Percentiles rank a stretch among this genome's conserved stretches.
phyloP scores from a whole-genome alignment of 2,329 filamentous ascomycete species.

The Talaromyces piceae region DNA sequence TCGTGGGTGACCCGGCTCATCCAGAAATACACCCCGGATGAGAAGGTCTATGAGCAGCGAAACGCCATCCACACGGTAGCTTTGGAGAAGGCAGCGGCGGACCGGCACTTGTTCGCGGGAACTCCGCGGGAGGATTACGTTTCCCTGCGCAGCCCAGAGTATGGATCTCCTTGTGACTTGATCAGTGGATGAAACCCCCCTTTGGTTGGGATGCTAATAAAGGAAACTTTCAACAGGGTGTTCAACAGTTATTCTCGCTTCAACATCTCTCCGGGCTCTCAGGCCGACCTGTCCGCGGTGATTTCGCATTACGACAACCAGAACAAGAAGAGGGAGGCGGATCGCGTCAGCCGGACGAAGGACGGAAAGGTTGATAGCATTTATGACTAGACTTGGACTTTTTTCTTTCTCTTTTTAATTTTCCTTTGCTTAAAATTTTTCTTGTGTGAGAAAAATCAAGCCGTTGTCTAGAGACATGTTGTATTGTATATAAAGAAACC shows the following conservation, averaged over 20 bases:
- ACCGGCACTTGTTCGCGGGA: conserved; percentile 53
- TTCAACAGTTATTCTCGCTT: conserved; percentile 57
- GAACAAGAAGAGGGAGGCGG: conserved; percentile 50
- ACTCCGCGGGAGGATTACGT: conserved; percentile 36
- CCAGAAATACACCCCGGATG: conserved; percentile 47
- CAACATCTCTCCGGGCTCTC: conserved; percentile 57
- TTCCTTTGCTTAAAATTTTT: background rate
- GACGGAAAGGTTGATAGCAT: conserved; percentile 37
- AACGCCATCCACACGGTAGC: conserved; percentile 55
- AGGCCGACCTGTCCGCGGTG: conserved; percentile 51
- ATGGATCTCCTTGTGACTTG: conserved; percentile 28
- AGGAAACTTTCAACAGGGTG: conserved; percentile 44
- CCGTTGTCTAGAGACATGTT: background rate
- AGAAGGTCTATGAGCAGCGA: conserved; percentile 47
- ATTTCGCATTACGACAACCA: conserved; percentile 57
- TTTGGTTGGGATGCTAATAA: background rate
- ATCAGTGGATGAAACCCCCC: background rate
- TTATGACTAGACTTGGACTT: conserved; percentile 31
- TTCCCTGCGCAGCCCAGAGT: conserved; percentile 58
- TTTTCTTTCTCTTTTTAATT: background rate
- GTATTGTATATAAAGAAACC: conserved; percentile 13
- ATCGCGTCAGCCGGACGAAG: conserved; percentile 43
- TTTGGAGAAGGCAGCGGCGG: conserved; percentile 56
- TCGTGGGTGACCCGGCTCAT: conserved; percentile 44
- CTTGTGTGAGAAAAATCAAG: background rate